Conservation (phyloP, 768 basidiomycete genomes). For the Boletus subcaerulescens region DNA sequence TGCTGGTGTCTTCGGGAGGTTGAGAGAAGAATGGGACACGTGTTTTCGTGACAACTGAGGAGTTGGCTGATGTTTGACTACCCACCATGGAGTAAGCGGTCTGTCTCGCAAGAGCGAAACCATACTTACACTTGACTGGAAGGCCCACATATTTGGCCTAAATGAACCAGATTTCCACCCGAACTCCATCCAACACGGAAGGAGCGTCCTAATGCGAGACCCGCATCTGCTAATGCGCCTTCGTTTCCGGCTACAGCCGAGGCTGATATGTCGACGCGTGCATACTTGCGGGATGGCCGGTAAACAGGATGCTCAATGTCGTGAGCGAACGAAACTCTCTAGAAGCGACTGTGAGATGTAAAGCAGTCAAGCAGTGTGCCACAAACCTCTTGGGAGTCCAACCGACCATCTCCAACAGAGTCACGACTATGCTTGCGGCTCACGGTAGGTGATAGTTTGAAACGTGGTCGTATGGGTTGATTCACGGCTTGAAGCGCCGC, state of each 20-base stretch:
- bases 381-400: conserved; percentile 60
- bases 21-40: conserved; percentile 41
- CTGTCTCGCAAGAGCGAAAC: conserved; percentile 1
- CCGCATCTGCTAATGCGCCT: conserved; percentile 71
- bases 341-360: conserved; percentile 4
- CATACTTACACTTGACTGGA: conserved; percentile 48
- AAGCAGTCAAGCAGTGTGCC: background rate
- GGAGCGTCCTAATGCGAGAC: conserved; percentile 79
- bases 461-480: conserved; percentile 36
- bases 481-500: conserved; percentile 58
- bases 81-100: conserved; percentile 5
- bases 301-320: conserved; percentile 64
- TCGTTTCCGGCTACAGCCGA: conserved; percentile 67
- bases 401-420: conserved; percentile 68
- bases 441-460: conserved; percentile 36
- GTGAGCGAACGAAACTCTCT: conserved; percentile 81
- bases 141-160: conserved; percentile 71
- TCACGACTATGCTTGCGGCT: conserved; percentile 76
- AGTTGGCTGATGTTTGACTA: conserved; percentile 58
- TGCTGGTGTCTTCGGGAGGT: conserved; percentile 31
- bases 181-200: conserved; percentile 93
- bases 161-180: conserved; percentile 67
- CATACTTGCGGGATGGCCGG: conserved; percentile 77
- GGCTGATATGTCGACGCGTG: conserved; percentile 64
- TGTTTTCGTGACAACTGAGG: conserved; percentile 55